Evolutionary conservation across 805 yeast species (phyloP), one percentile per base, ranked within the genome.

Genomic region (Candida verbasci): DNA sequence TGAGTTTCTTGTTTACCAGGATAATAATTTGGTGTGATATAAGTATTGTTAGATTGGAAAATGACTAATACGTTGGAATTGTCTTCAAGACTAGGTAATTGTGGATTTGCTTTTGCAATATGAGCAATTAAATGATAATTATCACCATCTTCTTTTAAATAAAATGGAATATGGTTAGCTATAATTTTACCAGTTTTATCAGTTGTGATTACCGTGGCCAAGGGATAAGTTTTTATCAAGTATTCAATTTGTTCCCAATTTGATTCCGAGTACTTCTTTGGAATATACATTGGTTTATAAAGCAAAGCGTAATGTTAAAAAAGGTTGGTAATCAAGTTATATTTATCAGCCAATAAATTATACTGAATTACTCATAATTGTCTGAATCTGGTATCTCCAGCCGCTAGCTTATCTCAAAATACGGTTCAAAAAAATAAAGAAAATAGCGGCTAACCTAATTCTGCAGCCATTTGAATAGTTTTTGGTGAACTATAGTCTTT

Each of bases 1-100:
- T 76, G 80, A 22, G 80, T 74, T 32, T 64, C 65, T 31, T 66
- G 56, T 56, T 80, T 79, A 15, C 68, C 62, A 6, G 76, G 72
- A 48, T 80, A 80, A 70, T 78, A 80, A 11, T 68, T 53, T 2
- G 86, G 84, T 17, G 78, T 55, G 16, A 80, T 70, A 49, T 80
- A 80, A 1, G 76, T 56, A 47, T 75, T 65, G 3, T 50, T 58
- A 6, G 76, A 63, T 50, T 70, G 75, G 61, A 80, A 80, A 3
- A 77, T 63, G 9, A 78, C 67, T 42, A 74, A 55, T 10, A 70
- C 71, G 7, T 71, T 63, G 11, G 60, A 62, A 22, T 57, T 55
- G 14, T 50, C 50, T 20, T 49, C 58, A 22, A 75, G 56, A 4
- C 63, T 53, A 3, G 71, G 67, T 4, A 68, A 48, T 42, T 78